These are phyloP conservation scores for Beauveria australis DNA, from an alignment of 2,329 filamentous ascomycete genomes.

Conservation along the genomic window DNA sequence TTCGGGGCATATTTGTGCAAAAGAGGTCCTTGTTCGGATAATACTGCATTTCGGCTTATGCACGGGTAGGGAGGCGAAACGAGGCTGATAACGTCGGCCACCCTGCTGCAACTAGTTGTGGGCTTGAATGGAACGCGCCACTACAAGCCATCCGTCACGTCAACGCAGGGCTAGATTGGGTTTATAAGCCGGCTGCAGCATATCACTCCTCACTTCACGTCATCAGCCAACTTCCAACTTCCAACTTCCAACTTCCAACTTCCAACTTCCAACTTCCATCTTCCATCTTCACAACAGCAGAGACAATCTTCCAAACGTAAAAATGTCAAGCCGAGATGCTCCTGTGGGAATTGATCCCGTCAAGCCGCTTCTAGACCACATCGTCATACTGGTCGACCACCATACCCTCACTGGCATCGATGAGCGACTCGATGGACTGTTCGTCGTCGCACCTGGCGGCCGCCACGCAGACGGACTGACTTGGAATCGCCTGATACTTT, in stretches of 20 bases:
- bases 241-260: not conserved
- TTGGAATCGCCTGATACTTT: constrained; percentile 54
- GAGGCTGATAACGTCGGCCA: too few species aligned
- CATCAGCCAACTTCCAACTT: not conserved
- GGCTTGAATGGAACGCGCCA: not conserved
- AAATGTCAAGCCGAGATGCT: not conserved
- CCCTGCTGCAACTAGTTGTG: not conserved
- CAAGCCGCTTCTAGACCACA: constrained; percentile 44
- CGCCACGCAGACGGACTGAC: constrained; percentile 52
- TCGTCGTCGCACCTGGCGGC: constrained; percentile 53
- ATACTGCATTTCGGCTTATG: too few species aligned
- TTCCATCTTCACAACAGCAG: not conserved
- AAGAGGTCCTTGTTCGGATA: too few species aligned
- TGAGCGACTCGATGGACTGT: constrained; percentile 40
- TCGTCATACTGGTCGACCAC: constrained; percentile 54
- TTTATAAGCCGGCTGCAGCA: not conserved
- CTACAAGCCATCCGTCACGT: not conserved
- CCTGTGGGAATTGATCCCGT: not conserved
- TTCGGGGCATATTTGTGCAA: too few species aligned
- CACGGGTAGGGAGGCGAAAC: too few species aligned
- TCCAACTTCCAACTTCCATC: too few species aligned
- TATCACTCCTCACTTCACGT: not conserved
- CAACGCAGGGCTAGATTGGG: constrained; percentile 1
- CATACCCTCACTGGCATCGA: constrained; percentile 38
- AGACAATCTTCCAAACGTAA: too few species aligned